Conservation (phyloP, 1,284 basidiomycete genomes). For the Blastosporella zonata region DNA sequence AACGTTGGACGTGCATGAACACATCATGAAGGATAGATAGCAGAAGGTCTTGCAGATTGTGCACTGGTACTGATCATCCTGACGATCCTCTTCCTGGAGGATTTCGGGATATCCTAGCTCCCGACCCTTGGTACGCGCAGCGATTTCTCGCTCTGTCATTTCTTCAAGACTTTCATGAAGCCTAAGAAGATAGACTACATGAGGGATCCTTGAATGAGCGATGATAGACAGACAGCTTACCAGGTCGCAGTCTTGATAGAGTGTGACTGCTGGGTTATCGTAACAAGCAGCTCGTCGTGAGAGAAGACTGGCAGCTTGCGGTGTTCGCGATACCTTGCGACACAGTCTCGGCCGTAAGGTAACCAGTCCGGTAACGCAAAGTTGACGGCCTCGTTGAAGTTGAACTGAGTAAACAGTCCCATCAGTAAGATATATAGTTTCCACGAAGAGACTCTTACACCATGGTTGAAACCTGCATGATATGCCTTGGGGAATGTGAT, state of each 20-base stretch:
- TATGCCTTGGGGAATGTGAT: conserved; percentile 98
- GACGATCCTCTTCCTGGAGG: conserved; percentile 76
- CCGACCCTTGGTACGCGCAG: conserved; percentile 61
- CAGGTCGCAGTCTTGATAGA: conserved; percentile 93
- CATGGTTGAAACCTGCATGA: conserved; percentile 98
- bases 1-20: conserved; percentile 73
- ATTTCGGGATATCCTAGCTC: conserved; percentile 60
- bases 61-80: conserved; percentile 96
- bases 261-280: conserved; percentile 90
- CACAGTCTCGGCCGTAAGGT: conserved; percentile 81
- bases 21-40: conserved; percentile 91
- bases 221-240: conserved; percentile 45
- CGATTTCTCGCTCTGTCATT: conserved; percentile 87
- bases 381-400: conserved; percentile 99
- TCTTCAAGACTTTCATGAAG: conserved; percentile 79
- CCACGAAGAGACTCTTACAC: conserved; percentile 51
- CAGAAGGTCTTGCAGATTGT: conserved; percentile 91
- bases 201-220: conserved; percentile 15
- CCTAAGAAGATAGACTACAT: conserved; percentile 43
- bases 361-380: conserved; percentile 98
- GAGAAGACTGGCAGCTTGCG: conserved; percentile 96
- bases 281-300: conserved; percentile 94
- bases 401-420: conserved; percentile 56
- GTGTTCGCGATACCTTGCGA: conserved; percentile 85
- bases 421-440: conserved; percentile 16